Conservation (phyloP, 108 stramenopile species). For the Poteriospumella lacustris region DNA sequence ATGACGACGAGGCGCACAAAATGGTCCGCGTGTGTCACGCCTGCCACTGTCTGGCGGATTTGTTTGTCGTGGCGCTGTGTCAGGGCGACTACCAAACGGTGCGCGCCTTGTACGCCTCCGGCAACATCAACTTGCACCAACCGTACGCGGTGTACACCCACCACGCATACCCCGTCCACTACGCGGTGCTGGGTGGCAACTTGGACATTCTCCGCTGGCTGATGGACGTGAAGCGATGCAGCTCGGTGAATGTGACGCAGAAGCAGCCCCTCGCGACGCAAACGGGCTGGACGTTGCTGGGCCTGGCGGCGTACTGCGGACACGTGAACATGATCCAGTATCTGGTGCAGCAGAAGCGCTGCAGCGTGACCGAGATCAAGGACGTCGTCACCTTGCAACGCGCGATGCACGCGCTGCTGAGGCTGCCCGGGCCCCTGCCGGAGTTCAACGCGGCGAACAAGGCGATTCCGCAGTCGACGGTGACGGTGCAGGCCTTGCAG, state of each 20-base stretch:
- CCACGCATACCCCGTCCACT: not conserved
- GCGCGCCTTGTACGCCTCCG: not conserved
- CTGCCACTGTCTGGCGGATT: not conserved
- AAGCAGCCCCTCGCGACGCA: not conserved
- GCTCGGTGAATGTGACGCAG: not conserved
- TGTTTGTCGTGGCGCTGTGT: not conserved
- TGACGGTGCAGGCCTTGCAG: no score
- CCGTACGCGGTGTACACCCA: not conserved
- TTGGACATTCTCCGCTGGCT: not conserved
- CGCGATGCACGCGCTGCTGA: not conserved
- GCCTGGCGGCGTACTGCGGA: not conserved
- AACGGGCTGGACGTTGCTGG: not conserved
- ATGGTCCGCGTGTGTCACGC: not conserved
- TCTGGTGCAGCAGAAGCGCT: not conserved
- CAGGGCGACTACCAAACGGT: not conserved
- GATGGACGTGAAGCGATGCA: not conserved
- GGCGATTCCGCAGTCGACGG: no score
- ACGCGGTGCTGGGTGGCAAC: not conserved
- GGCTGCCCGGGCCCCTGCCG: not conserved
- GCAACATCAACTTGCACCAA: not conserved
- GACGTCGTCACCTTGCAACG: not conserved
- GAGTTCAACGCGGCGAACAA: not conserved
- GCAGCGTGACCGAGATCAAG: not conserved
- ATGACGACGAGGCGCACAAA: not conserved
- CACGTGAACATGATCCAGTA: not conserved